A percentile compares a stretch with the other conserved stretches of the same genome.
phyloP scores from a whole-genome alignment of 148 eudicot species.

The Fagopyrum esculentum region DNA sequence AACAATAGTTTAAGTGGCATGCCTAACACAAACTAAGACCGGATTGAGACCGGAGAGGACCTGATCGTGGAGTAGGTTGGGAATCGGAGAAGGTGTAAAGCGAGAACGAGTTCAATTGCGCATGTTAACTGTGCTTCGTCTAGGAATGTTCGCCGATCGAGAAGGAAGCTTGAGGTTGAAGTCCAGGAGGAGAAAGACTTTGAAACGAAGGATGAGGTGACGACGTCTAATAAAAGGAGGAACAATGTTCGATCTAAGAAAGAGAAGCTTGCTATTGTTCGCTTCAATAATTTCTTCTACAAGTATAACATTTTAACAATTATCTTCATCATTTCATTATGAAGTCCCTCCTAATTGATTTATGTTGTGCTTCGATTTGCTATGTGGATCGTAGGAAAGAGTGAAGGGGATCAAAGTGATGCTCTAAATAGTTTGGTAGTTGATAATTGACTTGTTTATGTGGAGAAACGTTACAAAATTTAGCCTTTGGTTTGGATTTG shows the following conservation, averaged over 20 bases:
- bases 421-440: constrained; percentile 28
- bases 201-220: constrained; percentile 36
- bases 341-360: not conserved
- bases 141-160: constrained; percentile 41
- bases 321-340: not conserved
- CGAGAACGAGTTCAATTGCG: constrained; percentile 26
- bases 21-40: constrained; percentile 17
- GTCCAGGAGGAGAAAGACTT: constrained; percentile 53
- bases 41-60: constrained; percentile 42
- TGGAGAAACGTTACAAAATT: constrained; percentile 91
- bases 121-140: constrained; percentile 38
- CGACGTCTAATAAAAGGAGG: constrained; percentile 50
- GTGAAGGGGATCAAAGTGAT: constrained; percentile 42
- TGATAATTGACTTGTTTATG: constrained; percentile 64
- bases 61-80: constrained; percentile 20
- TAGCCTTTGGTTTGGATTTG: constrained; percentile 97
- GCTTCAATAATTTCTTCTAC: constrained; percentile 30
- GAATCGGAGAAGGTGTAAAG: constrained; percentile 36
- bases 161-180: constrained; percentile 48
- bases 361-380: not conserved
- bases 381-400: constrained; percentile 27
- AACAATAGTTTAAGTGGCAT: too few species aligned
- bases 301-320: constrained; percentile 28
- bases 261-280: constrained; percentile 26
- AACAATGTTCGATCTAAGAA: constrained; percentile 49